phyloP scores from a whole-genome alignment of 2,329 filamentous ascomycete genomes.

The Hyphodiscus sp. region DNA sequence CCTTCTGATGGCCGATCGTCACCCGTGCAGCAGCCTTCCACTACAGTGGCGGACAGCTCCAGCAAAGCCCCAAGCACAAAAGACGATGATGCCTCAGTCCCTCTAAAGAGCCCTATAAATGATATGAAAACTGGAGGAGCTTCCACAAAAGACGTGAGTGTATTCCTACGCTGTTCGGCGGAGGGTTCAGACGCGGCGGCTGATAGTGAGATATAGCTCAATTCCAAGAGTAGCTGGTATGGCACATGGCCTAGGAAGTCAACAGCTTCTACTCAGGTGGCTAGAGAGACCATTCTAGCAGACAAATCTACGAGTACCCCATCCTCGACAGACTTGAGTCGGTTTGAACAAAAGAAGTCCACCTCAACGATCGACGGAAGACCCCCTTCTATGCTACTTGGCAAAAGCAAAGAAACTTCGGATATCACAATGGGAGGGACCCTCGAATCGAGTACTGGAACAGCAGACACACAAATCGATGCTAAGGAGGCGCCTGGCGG shows the following conservation, averaged over 20 bases:
- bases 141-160: constrained; percentile 1
- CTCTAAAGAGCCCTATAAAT: constrained; percentile 6
- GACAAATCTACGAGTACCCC: constrained; percentile 30
- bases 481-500: background rate
- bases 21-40: constrained; percentile 2
- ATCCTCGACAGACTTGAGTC: constrained; percentile 22
- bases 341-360: constrained; percentile 24
- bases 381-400: constrained; percentile 28
- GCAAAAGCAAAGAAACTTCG: constrained; percentile 30
- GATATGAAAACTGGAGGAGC: background rate
- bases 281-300: constrained; percentile 54
- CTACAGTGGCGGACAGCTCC: constrained; percentile 2
- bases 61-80: constrained; percentile 3
- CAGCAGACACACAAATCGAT: constrained; percentile 5
- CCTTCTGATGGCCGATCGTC: constrained; percentile 6
- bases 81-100: constrained; percentile 10
- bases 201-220: constrained; percentile 17
- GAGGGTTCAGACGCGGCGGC: background rate
- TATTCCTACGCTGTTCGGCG: background rate
- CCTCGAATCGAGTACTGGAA: constrained; percentile 6
- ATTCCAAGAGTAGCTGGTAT: constrained; percentile 47
- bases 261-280: constrained; percentile 51
- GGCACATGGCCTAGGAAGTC: constrained; percentile 56
- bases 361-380: constrained; percentile 13
- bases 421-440: constrained; percentile 26